A percentile compares a stretch with the other conserved stretches of the same genome.
These are phyloP conservation scores for Aegilops longissima DNA, from an alignment of 176 grass and related monocot genomes.

Conservation along the genomic window DNA sequence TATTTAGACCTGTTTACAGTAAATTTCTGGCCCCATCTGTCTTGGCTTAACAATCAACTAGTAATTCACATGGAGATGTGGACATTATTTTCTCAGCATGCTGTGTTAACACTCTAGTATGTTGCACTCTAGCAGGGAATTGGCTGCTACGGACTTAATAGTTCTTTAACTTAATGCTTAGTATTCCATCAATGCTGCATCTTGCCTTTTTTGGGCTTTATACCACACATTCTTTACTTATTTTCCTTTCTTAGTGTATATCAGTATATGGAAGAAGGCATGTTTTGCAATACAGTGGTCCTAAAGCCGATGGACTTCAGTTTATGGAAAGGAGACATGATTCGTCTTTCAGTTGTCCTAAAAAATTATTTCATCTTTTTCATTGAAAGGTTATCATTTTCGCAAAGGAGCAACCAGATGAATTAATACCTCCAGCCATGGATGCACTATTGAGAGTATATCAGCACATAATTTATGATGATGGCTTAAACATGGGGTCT, in stretches of 20 bases:
- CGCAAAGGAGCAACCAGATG: conserved; percentile 50
- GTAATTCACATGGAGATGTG: neutral
- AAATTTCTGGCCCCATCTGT: neutral
- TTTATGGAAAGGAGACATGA: neutral
- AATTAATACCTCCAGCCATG: conserved; percentile 42
- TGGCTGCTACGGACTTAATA: neutral
- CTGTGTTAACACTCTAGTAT: neutral
- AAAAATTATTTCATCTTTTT: conserved; percentile 15
- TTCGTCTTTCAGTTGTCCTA: conserved; percentile 16
- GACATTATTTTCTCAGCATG: neutral
- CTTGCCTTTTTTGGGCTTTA: neutral
- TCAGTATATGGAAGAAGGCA: neutral
- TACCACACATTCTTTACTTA: conserved; percentile 6
- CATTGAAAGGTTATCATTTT: conserved; percentile 49
- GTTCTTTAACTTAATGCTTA: neutral
- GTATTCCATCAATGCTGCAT: neutral
- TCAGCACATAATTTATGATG: conserved; percentile 22
- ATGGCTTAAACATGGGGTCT: conserved; percentile 32
- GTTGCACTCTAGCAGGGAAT: neutral
- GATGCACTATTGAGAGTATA: conserved; percentile 54
- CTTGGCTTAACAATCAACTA: conserved; percentile 4
- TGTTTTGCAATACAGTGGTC: conserved; percentile 4
- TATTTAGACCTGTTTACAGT: neutral
- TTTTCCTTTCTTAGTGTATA: neutral
- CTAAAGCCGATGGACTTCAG: neutral